Conservation (phyloP, 1,139 yeast genomes). For the Zhuliangozyma parablackwelliae region DNA sequence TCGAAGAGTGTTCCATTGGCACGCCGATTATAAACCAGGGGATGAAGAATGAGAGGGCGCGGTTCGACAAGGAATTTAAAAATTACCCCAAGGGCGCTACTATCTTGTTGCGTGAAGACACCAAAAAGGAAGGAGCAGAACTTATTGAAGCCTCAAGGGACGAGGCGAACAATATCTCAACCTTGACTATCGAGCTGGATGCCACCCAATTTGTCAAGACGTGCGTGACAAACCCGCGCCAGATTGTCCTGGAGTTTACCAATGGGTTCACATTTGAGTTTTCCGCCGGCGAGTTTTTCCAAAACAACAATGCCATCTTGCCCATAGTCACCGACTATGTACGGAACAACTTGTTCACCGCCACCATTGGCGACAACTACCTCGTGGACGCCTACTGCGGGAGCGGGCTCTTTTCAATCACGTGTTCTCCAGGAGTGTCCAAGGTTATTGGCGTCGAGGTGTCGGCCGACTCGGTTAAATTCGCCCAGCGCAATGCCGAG, state of each 20-base stretch:
- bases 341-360: slow-evolving; percentile 56
- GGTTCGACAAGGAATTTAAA: slow-evolving; percentile 45
- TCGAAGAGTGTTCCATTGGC: slow-evolving; percentile 91
- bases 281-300: slow-evolving; percentile 93
- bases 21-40: slow-evolving; percentile 75
- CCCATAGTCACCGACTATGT: slow-evolving; percentile 82
- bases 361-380: slow-evolving; percentile 39
- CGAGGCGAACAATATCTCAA: slow-evolving; percentile 27
- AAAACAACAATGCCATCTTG: slow-evolving; percentile 87
- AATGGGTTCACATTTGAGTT: slow-evolving; percentile 75
- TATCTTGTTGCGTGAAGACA: slow-evolving; percentile 74
- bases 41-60: slow-evolving; percentile 61
- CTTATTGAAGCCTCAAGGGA: slow-evolving; percentile 42
- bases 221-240: slow-evolving; percentile 68
- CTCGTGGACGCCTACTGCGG: slow-evolving; percentile 98
- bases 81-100: slow-evolving; percentile 84
- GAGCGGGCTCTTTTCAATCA: slow-evolving; percentile 85
- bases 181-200: slow-evolving; percentile 15
- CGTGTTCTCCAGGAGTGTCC: slow-evolving; percentile 76
- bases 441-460: slow-evolving; percentile 92
- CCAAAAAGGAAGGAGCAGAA: slow-evolving; percentile 30
- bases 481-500: slow-evolving; percentile 79
- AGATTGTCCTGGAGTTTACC: slow-evolving; percentile 75
- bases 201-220: slow-evolving; percentile 34
- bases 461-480: slow-evolving; percentile 83